Conservation (phyloP, 768 basidiomycete genomes). For the Amyloporia xantha region DNA sequence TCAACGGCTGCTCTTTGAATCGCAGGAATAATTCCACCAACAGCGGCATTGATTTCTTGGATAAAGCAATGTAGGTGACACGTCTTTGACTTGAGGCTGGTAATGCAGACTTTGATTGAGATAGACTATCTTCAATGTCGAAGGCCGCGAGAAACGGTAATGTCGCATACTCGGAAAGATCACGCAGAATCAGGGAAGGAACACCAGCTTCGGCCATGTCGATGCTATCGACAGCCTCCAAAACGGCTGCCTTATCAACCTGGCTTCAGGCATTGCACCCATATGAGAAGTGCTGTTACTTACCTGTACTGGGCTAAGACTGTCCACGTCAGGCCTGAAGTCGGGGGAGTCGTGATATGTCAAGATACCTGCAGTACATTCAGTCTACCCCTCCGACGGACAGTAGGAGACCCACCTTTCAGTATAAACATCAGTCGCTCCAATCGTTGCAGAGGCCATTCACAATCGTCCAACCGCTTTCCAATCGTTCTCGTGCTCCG, state of each 20-base stretch:
- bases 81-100: slow-evolving; percentile 41
- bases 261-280: slow-evolving; percentile 2
- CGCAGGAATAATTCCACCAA: slow-evolving; percentile 70
- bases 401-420: slow-evolving; percentile 43
- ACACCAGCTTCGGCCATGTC: slow-evolving; percentile 56
- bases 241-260: slow-evolving; percentile 52
- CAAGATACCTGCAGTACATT: slow-evolving; percentile 44
- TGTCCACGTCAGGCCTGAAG: slow-evolving; percentile 84
- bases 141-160: slow-evolving; percentile 85
- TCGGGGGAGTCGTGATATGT: slow-evolving; percentile 82
- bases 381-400: not conserved
- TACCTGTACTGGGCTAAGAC: slow-evolving; percentile 75
- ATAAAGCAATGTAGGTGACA: slow-evolving; percentile 84
- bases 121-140: slow-evolving; percentile 32
- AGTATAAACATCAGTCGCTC: slow-evolving; percentile 69
- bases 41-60: slow-evolving; percentile 82
- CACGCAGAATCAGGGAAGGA: slow-evolving; percentile 70
- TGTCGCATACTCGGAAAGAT: slow-evolving; percentile 79
- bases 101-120: slow-evolving; percentile 9
- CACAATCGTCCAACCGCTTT: slow-evolving; percentile 38
- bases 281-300: slow-evolving; percentile 11
- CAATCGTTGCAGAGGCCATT: slow-evolving; percentile 64
- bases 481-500: slow-evolving; percentile 50
- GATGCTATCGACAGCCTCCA: slow-evolving; percentile 63
- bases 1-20: slow-evolving; percentile 51